Evolutionary conservation across 805 yeast species (phyloP).

Genomic region (Saturnispora sanitii): DNA sequence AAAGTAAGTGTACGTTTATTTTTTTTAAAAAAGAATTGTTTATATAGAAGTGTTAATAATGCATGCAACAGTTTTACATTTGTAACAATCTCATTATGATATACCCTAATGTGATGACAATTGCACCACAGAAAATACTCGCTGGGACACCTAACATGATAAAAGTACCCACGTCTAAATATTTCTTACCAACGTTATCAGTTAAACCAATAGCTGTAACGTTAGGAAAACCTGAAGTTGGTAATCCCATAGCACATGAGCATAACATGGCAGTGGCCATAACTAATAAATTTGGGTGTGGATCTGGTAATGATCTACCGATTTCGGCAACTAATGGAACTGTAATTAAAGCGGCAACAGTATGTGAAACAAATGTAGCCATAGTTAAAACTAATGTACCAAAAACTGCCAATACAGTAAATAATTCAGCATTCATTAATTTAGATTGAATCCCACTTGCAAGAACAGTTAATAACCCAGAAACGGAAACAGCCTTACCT

Average conservation of each 20-base stretch:
- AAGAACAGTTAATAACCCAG: constrained; percentile 73
- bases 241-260: constrained; percentile 95
- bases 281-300: constrained; percentile 79
- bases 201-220: constrained; percentile 94
- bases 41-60: neutral
- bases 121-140: constrained; percentile 61
- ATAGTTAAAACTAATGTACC: constrained; percentile 72
- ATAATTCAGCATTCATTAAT: constrained; percentile 61
- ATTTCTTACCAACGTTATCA: constrained; percentile 86
- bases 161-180: constrained; percentile 76
- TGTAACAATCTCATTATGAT: constrained; percentile 52
- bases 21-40: neutral
- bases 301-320: constrained; percentile 63
- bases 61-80: constrained; percentile 25
- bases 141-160: constrained; percentile 88
- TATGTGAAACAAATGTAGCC: constrained; percentile 94
- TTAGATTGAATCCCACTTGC: constrained; percentile 58
- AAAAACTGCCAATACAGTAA: constrained; percentile 65
- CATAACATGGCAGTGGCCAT: constrained; percentile 59
- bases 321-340: constrained; percentile 86
- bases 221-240: constrained; percentile 96
- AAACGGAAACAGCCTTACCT: constrained; percentile 89
- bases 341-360: constrained; percentile 91
- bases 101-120: constrained; percentile 74
- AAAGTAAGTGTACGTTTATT: neutral